Base-by-base conservation (phyloP, 768 basidiomycete genomes). In the Lactarius vividus region DNA sequence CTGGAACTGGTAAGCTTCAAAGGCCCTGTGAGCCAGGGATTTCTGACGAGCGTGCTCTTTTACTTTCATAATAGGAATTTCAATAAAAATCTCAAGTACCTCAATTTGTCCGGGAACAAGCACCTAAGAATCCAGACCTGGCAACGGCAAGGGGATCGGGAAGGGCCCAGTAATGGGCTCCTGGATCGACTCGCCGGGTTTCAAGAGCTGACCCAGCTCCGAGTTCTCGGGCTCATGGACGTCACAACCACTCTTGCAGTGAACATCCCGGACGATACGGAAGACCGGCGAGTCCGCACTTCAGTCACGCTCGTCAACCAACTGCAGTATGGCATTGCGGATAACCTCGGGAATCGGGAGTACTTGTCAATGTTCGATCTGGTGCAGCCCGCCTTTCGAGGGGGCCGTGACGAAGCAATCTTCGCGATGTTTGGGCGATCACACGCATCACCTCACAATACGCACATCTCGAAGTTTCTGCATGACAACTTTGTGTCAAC, bases 101-200 rank as follows among this genome's bases (percentile, higher is more conserved):
- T 99, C 74, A 98, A 98, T 73, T 77, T 98, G 54, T 98, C 97
- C 0, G 97, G 97, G 5, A 99, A 99, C 80, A 96, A 97, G 75
- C 87, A 92, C 11, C 82, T 99, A 4, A 94, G 94, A 77, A 98
- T 99, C 82, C 96, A 94, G 76, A 88, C 91, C 0, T 89, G 91
- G 15, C 74, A 78, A 70, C 64, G 71, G 18, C 57, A 70, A n/a
- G 61, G 73, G 52, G 76, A 76, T 5, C 76, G 79, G 40, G 78
- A 79, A 44, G 70, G 58, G 31, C 67, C 64, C 16, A 69, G 62
- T 28, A 70, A 64, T 62, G 62, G 54, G 58, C 62, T 69, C 23
- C 65, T 71, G 46, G 69, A 65, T 49, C 65, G 49, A 42, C 82
- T 95, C 8, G 88, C 93, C 23, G 93, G 93, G 65, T 99, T 98